phyloP scores from a whole-genome alignment of 257 asterid species.

The Jacaranda copaia region DNA sequence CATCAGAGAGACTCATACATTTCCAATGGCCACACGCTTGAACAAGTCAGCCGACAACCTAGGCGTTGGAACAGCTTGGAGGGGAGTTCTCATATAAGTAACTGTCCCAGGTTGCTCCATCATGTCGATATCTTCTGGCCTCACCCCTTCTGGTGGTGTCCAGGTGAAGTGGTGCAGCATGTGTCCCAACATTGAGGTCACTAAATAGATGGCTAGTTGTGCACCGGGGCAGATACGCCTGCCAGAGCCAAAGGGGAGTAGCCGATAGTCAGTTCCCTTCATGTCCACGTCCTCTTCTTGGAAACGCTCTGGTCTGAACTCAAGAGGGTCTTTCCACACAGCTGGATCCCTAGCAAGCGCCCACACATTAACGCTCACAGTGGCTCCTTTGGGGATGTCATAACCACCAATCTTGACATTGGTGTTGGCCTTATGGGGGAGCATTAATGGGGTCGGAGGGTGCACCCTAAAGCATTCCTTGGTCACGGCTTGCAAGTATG shows the following conservation, averaged over 20 bases:
- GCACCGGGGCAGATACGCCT: slow-evolving; percentile 86
- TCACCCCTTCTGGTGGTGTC: slow-evolving; percentile 59
- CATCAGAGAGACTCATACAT: slow-evolving; percentile 37
- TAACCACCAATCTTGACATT: slow-evolving; percentile 75
- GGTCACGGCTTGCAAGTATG: slow-evolving; percentile 67
- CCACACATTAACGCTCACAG: slow-evolving; percentile 82
- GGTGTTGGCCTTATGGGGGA: slow-evolving; percentile 76
- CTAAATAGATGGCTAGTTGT: slow-evolving; percentile 70
- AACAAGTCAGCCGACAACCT: slow-evolving; percentile 63
- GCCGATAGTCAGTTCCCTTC: slow-evolving; percentile 81
- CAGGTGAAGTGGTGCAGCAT: slow-evolving; percentile 70
- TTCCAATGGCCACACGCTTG: slow-evolving; percentile 64
- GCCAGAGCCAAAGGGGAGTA: slow-evolving; percentile 86
- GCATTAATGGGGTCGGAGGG: slow-evolving; percentile 86
- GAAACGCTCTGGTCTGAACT: slow-evolving; percentile 84
- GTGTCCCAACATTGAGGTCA: slow-evolving; percentile 75
- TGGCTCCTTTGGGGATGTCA: slow-evolving; percentile 79
- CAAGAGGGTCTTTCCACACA: slow-evolving; percentile 71
- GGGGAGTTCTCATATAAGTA: slow-evolving; percentile 75
- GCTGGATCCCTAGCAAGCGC: slow-evolving; percentile 80
- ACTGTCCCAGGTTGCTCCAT: slow-evolving; percentile 86
- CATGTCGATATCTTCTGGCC: slow-evolving; percentile 75
- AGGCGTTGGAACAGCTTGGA: slow-evolving; percentile 67
- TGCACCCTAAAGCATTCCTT: slow-evolving; percentile 80
- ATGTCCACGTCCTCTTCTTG: slow-evolving; percentile 79